Base-by-base conservation (phyloP, 352 stramenopile genomes). In the Globisporangium yorkense region DNA sequence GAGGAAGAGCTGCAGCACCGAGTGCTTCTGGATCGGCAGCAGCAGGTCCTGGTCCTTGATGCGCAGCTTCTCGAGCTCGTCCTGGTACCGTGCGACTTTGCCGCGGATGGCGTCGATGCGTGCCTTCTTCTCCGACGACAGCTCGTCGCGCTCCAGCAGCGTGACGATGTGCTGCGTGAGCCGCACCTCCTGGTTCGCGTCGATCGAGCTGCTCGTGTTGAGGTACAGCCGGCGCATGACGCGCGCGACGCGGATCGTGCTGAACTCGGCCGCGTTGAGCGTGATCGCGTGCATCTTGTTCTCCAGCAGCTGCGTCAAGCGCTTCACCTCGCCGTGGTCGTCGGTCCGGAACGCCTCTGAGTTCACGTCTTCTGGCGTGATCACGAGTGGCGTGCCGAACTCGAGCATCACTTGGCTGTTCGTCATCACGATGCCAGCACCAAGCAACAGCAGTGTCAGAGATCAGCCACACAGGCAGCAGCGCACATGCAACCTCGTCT, bases 81-180 rank as follows among this genome's bases (percentile, higher is more conserved):
- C 66, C 54, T 83, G 74, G 64, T 89, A 92, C 50, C 63, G 61
- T 20, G 75, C 57, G 18, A 92, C 81, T 45, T 89, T 89, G 46
- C 67, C 64, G 41, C 64, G 67, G 15, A 80, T 66, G 4, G 49
- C 55, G 29, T 69, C 64, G 35, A 86, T 67, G 46, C 60, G 52
- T 27, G 75, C 63, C 31, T 76, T 71, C 27, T 70, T 70, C 4
- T 69, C 65, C 0, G 56, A 52, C 13, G 68, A 41, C 4, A 74
- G 52, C n/a, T 43, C 39, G 0, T 48, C 35, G 45, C 75, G 61
- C 56, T 91, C 81, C 35, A 91, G 67, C 74, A 91, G 69, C 47
- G 85, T 77, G 60, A 91, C 80, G 62, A 91, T 88, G 45, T 87
- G 68, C 63, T 89, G 81, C 15, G 81, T 91, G 56, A 91, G 72